Base-by-base conservation (phyloP, 2,329 filamentous ascomycete species). In the Hypoxylon sp. region DNA sequence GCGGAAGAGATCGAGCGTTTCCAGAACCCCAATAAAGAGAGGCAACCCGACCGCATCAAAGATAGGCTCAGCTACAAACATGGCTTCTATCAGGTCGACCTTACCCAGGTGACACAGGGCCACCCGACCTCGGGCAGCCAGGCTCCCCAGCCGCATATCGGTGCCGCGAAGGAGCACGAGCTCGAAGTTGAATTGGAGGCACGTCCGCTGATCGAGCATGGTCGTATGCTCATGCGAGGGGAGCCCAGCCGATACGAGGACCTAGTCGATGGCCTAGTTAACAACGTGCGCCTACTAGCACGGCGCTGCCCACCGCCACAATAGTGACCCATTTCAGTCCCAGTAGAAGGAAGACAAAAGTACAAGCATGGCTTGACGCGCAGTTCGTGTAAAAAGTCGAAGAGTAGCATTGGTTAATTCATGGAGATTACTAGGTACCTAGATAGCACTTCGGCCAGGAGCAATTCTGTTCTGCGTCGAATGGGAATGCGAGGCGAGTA, bases 61-160 rank as follows among this genome's bases (percentile, higher is more conserved):
- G 94, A 99, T 78, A 88, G 96, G 16, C 83, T 99, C 76, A 96
- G 92, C 75, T 99, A 99, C 79, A 89, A 85, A 8, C 96, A 98
- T 76, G 85, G 93, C 40, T 89, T 88, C 56, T 97, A 96, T 76
- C 92, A 96, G 76, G 86, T 99, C 71, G 96, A 99, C 78, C 82
- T 99, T 52, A 99, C 96, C 0, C 94, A 97, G 77, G 96, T 99
- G 45, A 91, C 89, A 12, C 85, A 84, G 58, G 76, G 75, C 2
- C 71, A 73, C 24, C 69, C 64, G 42, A 91, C 89, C 9, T 84
- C 83, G 51, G 74, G 74, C 4, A 70, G 72, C 28, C 70, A 72
- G 24, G 78, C 75, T 5, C 24, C 70, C 4, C 72, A 84, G 77
- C 80, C 79, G 28, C 71, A 78, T 20, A 76, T 79, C 9, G 80